A percentile compares a stretch with the other conserved stretches of the same genome.
phyloP scores from a whole-genome alignment of 2,329 filamentous ascomycete genomes.

The Pestalotiopsis sp. region DNA sequence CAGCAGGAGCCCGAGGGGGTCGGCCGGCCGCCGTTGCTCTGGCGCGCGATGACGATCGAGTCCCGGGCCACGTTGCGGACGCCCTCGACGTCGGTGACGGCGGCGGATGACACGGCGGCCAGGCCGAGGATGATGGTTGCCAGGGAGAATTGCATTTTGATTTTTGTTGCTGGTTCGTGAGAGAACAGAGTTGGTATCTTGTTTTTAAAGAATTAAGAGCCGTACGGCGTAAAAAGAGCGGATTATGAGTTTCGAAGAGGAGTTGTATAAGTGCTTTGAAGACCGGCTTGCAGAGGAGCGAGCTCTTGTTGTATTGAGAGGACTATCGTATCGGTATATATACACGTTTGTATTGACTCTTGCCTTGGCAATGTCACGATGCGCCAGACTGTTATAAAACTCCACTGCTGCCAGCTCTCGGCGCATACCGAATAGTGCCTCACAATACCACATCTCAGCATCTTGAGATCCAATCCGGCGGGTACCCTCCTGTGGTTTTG shows the following conservation, averaged over 20 bases:
- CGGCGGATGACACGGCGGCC: constrained; percentile 11
- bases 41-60: constrained; percentile 5
- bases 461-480: neutral
- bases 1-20: constrained; percentile 16
- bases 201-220: neutral
- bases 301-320: neutral
- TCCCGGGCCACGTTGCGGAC: constrained; percentile 13
- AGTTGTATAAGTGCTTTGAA: constrained; percentile 5
- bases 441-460: neutral
- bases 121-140: constrained; percentile 9
- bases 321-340: neutral
- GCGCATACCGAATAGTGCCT: neutral
- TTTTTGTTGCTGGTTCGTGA: neutral
- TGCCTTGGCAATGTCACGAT: neutral
- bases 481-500: too few relatives aligned
- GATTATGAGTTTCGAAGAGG: neutral
- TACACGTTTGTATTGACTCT: neutral
- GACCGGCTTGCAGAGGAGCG: constrained; percentile 11
- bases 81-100: constrained; percentile 11
- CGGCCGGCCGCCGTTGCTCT: constrained; percentile 9
- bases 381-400: neutral
- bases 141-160: constrained; percentile 12
- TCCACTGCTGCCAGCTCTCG: neutral
- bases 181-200: neutral
- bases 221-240: constrained; percentile 5